Evolutionary conservation across 805 yeast species (phyloP).

Genomic region (Kodamaea lidongshanica): DNA sequence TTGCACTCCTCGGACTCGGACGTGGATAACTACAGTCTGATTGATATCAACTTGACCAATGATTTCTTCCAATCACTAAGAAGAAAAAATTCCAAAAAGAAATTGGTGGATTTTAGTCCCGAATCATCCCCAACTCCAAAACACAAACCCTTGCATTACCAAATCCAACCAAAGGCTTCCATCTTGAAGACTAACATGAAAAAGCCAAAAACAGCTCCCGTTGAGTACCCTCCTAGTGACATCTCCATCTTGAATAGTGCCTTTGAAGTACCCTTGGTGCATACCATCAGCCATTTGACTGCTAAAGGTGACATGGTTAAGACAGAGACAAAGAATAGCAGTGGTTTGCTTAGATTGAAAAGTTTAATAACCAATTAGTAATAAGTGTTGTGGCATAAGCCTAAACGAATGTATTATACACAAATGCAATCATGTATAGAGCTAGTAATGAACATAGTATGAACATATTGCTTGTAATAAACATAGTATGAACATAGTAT

Average conservation of each 20-base stretch:
- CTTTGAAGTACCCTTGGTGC: constrained; percentile 2
- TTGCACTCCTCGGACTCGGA: constrained; percentile 6
- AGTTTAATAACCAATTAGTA: too few species aligned
- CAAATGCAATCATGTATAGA: too few species aligned
- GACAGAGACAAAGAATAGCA: constrained; percentile 2
- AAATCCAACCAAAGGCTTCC: constrained; percentile 35
- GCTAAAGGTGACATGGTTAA: constrained; percentile 10
- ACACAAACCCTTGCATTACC: constrained; percentile 38
- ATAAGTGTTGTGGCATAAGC: too few species aligned
- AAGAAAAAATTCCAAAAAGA: constrained; percentile 10
- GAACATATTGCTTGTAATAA: too few species aligned
- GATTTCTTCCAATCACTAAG: constrained; percentile 16
- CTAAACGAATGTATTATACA: too few species aligned
- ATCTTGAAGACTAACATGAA: constrained; percentile 24
- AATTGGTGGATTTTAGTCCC: constrained; percentile 9
- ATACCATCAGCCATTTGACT: constrained; percentile 7
- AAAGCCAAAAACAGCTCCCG: neutral
- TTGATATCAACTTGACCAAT: constrained; percentile 14
- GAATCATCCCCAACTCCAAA: constrained; percentile 31
- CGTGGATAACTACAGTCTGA: neutral
- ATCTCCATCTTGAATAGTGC: neutral
- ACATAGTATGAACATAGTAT: too few species aligned
- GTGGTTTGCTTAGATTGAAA: too few species aligned
- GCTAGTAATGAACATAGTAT: too few species aligned
- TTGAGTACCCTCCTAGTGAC: neutral